Base-by-base conservation (phyloP, 1,139 yeast genomes). In the Taphrina communis region DNA sequence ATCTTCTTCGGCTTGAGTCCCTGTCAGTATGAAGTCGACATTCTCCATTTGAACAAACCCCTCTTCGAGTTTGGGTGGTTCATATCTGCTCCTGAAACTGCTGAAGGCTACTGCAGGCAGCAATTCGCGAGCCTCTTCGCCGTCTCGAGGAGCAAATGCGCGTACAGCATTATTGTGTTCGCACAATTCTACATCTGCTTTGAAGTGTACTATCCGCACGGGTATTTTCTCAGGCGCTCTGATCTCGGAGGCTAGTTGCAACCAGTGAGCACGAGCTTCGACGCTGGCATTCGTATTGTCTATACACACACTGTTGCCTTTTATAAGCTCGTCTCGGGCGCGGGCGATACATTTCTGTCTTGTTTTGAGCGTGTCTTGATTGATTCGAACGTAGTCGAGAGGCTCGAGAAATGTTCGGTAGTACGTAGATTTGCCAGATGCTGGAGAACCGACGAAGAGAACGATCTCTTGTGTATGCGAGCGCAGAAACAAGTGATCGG, bases 351-450 rank as follows among this genome's bases (percentile, higher is more conserved):
- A 69, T 17, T 51, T 53, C 6, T 63, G 65, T 9, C 67, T 56
- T 14, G 71, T 62, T 46, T 62, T 67, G 9, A 69, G 55, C 8
- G 66, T 67, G 58, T 69, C 71, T 55, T 69, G 71, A 31, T 69
- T 69, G 39, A 69, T 53, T 25, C 68, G 42, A 11, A 51, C 53
- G 50, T 68, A 68, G 35, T 65, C 70, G 25, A 56, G 65, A 17
- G 71, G 67, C 21, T 44, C 66, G 5, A 69, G 48, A 7, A 44
- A 48, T 8, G 48, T 31, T 11, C 31, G n/a, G 60, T 31, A 56
- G 25, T 61, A 67, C 7, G 70, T 53, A 11, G 68, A 62, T 46
- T 69, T 69, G 31, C 71, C 71, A 42, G 62, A 46, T 9, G 70
- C 65, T 8, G 71, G 71, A 7, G 62, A 56, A 2, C 70, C 71